phyloP scores from a whole-genome alignment of 495 filamentous ascomycete genomes.

The Staphylotrichum tortipilum region DNA sequence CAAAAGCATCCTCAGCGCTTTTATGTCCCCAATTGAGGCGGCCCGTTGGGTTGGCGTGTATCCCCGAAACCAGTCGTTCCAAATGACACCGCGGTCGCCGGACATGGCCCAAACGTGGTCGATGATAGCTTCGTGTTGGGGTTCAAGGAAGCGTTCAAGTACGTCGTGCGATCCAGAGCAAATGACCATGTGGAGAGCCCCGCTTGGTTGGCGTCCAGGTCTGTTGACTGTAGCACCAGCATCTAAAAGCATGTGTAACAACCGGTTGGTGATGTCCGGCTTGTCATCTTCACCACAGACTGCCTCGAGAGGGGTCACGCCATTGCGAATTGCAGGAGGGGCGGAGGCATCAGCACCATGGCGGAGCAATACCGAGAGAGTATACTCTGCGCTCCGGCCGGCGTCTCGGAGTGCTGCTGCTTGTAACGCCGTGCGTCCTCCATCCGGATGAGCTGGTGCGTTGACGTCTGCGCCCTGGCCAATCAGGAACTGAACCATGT shows the following conservation, averaged over 20 bases:
- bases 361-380: too few relatives aligned
- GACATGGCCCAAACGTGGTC: neutral
- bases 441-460: neutral
- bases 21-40: neutral
- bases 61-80: neutral
- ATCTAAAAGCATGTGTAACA: neutral
- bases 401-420: too few relatives aligned
- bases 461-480: neutral
- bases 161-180: neutral
- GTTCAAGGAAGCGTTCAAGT: neutral
- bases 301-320: neutral
- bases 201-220: neutral
- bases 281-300: too few relatives aligned
- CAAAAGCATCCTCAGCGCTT: neutral
- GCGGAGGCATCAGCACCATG: neutral
- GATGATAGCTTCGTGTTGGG: neutral
- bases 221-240: neutral
- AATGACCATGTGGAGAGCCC: neutral
- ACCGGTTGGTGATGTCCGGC: too few relatives aligned
- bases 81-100: neutral
- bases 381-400: too few relatives aligned
- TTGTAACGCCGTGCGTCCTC: neutral
- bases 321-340: neutral
- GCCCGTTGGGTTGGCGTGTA: neutral
- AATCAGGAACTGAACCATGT: neutral